These are phyloP conservation scores for Gracilaria domingensis DNA, from an alignment of 23 red algal genomes.

Conservation along the genomic window DNA sequence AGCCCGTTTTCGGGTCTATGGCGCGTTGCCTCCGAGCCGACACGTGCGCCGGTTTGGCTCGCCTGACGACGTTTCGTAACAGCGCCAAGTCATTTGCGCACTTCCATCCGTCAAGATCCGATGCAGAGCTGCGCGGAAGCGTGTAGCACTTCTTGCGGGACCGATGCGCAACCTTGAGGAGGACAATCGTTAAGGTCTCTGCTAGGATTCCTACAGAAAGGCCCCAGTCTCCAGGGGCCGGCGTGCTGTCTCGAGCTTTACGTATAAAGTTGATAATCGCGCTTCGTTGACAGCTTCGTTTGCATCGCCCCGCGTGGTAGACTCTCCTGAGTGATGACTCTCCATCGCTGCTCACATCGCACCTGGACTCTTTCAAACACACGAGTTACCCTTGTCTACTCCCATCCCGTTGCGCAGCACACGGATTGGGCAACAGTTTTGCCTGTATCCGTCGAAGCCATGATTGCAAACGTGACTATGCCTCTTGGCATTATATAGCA, in stretches of 20 bases:
- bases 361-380: neutral
- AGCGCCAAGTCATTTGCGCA: conserved; percentile 4
- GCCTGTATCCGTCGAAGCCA: neutral
- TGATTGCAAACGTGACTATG: neutral
- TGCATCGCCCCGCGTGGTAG: neutral
- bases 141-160: neutral
- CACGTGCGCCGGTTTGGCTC: neutral
- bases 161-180: neutral
- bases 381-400: neutral
- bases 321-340: neutral
- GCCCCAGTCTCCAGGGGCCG: neutral
- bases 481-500: neutral
- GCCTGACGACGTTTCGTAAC: neutral
- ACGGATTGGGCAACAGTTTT: neutral
- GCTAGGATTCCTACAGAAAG: neutral
- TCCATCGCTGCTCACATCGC: neutral
- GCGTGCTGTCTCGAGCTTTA: neutral
- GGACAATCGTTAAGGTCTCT: neutral
- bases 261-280: neutral
- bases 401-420: neutral
- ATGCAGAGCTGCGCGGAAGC: neutral
- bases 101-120: neutral
- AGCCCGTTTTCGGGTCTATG: neutral
- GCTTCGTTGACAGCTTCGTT: neutral
- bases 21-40: neutral